Evolutionary conservation across 2,329 filamentous ascomycete species (phyloP), one percentile per base, ranked within the genome.

Genomic region (Trichothecium sympodiale): DNA sequence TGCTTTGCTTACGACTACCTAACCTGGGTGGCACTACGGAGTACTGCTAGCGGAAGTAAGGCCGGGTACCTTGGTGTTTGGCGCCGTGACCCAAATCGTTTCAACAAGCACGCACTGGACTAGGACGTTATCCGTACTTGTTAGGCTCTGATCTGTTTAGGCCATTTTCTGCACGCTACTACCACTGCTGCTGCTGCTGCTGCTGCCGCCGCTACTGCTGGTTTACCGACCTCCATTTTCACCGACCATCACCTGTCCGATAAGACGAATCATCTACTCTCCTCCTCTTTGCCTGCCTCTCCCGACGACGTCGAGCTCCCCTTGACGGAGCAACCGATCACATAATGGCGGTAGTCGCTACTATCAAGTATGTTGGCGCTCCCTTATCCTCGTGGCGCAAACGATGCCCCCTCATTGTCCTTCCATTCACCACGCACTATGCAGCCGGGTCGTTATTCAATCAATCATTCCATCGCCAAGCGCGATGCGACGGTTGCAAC

Each of bases 291-390:
- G 17, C 32, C 17, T 26, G 14, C 29, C 10, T 25, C 20, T 25
- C 20, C 10, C 20, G 20, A 25, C 20, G 20, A 25, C 20, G 39
- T 44, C 49, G 40, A 50, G 52, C 57, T 60, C 60, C 57, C 52
- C 38, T 46, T 41, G 44, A 55, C 56, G 54, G 60, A 60, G 55
- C 45, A 45, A 48, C 48, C 46, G 51, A 49, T 55, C 50, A 49
- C 52, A 60, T 52, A 59, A 71, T 64, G 57, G 71, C 74, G 65
- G 71, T 74, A 52, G 71, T 75, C 60, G 71, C 71, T 65, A 77
- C 72, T 50, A 77, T 77, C 61, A 77, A 77, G 72, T 77, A 62
- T 55, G 72, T 56, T 43, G 20, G 10, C 38, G 33, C 39, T 36
- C 43, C 42, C 42, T 42, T 33, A 38, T 41, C 38, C 40, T 35